Conservation (phyloP, 1,139 yeast genomes). For the Blastobotrys ciferrii region DNA sequence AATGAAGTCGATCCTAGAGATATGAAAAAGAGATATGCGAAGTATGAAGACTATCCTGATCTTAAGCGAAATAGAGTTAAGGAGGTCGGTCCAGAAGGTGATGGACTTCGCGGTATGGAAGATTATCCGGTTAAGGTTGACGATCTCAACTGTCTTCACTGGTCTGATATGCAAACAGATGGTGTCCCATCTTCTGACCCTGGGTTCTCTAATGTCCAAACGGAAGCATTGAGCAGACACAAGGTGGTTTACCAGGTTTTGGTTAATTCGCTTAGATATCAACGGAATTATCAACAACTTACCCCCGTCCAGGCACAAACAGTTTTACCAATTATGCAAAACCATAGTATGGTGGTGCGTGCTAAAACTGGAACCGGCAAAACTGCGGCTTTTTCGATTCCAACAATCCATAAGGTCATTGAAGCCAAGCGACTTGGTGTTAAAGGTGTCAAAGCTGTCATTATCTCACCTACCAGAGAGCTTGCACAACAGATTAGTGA, state of each 20-base stretch:
- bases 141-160: slow-evolving; percentile 19
- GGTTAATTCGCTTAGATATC: slow-evolving; percentile 36
- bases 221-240: slow-evolving; percentile 30
- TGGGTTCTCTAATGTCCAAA: slow-evolving; percentile 35
- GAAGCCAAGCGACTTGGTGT: slow-evolving; percentile 36
- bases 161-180: slow-evolving; percentile 24
- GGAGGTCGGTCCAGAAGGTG: slow-evolving; percentile 30
- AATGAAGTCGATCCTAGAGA: slow-evolving; percentile 1
- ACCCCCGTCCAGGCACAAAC: slow-evolving; percentile 82
- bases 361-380: slow-evolving; percentile 97
- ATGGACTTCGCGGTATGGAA: slow-evolving; percentile 35
- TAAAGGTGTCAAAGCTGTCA: slow-evolving; percentile 49
- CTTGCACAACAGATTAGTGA: slow-evolving; percentile 79
- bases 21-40: background rate
- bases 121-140: slow-evolving; percentile 32
- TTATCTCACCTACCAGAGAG: slow-evolving; percentile 90
- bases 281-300: slow-evolving; percentile 42
- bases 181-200: slow-evolving; percentile 16
- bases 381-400: slow-evolving; percentile 83
- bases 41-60: background rate
- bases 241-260: slow-evolving; percentile 34
- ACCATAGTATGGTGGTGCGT: slow-evolving; percentile 68
- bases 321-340: slow-evolving; percentile 59
- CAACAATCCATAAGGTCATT: slow-evolving; percentile 61
- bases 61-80: slow-evolving; percentile 2